Evolutionary conservation across 768 basidiomycete species (phyloP), one percentile per base, ranked within the genome.

Genomic region (Zangia roseola): DNA sequence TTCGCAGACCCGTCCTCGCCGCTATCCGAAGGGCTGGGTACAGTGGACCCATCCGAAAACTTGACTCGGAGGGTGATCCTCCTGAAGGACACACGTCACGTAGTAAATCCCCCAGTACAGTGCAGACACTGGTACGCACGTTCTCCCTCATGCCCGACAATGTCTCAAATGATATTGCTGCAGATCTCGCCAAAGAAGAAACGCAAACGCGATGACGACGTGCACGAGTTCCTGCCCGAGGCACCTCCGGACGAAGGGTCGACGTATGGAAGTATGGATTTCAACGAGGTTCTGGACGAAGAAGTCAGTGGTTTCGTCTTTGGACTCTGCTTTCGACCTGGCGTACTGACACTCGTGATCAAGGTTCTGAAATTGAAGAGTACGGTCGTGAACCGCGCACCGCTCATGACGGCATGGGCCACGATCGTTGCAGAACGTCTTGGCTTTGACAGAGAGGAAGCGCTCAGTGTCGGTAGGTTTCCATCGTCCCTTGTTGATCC

Each of bases 351-450:
- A 33, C n/a, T 4, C 38, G 38, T 20, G 23, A 46, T 23, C 50
- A 31, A 92, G 89, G 64, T 74, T 8, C 74, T 97, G 36, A 72
- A 66, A 52, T 68, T 66, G 17, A 86, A 91, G 55, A 75, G 72
- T 8, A 75, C 81, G 17, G 76, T 91, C 17, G 78, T 91, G 38
- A 98, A 98, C 67, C 84, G 95, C 20, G 94, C 95, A 1, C 95
- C 95, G 0, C 76, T 97, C 38, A 90, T 97, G 89, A 93, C 86
- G 47, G 92, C 88, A 2, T 98, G 95, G 95, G 83, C 91, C 2
- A 88, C 79, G 43, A 69, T 91, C 28, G 90, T 97, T 23, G 88
- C 91, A 4, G 90, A 92, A 58, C 77, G 84, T 33, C 74, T 97
- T 53, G 90, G 93, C 2, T 98, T 98, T 66, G 78, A 83, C 43